Percentiles rank a stretch among this genome's conserved stretches.
These are phyloP conservation scores for Solanum chmielewskii DNA, from an alignment of 257 asterid genomes.

Conservation along the genomic window DNA sequence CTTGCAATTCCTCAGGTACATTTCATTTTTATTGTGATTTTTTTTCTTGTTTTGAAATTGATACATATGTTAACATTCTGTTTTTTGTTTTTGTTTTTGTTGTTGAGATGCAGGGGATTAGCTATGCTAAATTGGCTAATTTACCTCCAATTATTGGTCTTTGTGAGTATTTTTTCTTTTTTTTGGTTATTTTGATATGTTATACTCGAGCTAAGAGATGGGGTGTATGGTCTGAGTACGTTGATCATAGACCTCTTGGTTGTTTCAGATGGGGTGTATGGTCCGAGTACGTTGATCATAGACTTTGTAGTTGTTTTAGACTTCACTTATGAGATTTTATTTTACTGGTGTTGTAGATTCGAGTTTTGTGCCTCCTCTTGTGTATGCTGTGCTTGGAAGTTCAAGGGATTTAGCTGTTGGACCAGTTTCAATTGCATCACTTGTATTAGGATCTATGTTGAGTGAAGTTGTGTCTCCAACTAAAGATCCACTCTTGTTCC, in stretches of 20 bases:
- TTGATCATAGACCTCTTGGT: no score
- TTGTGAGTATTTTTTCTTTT: slow-evolving; percentile 25
- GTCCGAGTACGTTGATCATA: no score
- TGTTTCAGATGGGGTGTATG: not conserved
- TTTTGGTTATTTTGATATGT: no score
- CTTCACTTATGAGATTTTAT: not conserved
- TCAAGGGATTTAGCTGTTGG: slow-evolving; percentile 90
- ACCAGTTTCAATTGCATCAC: slow-evolving; percentile 78
- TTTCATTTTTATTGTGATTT: not conserved
- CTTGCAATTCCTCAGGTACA: slow-evolving; percentile 84
- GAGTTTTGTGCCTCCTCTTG: slow-evolving; percentile 77
- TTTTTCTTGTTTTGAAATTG: no score
- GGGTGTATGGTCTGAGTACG: not conserved
- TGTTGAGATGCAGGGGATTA: slow-evolving; percentile 49
- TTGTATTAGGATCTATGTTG: slow-evolving; percentile 71
- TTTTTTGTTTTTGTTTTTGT: no score
- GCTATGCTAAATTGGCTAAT: slow-evolving; percentile 86
- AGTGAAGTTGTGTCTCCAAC: slow-evolving; percentile 59
- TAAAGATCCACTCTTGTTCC: slow-evolving; percentile 53
- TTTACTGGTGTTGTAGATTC: slow-evolving; percentile 33
- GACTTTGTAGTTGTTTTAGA: accelerated
- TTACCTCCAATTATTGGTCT: slow-evolving; percentile 90
- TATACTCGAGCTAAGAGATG: not conserved
- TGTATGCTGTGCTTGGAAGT: slow-evolving; percentile 86
- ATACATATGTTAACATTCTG: not conserved